Evolutionary conservation across 1,139 yeast species (phyloP), one percentile per base, ranked within the genome.

Genomic region (Debaryomyces psychrophilus): DNA sequence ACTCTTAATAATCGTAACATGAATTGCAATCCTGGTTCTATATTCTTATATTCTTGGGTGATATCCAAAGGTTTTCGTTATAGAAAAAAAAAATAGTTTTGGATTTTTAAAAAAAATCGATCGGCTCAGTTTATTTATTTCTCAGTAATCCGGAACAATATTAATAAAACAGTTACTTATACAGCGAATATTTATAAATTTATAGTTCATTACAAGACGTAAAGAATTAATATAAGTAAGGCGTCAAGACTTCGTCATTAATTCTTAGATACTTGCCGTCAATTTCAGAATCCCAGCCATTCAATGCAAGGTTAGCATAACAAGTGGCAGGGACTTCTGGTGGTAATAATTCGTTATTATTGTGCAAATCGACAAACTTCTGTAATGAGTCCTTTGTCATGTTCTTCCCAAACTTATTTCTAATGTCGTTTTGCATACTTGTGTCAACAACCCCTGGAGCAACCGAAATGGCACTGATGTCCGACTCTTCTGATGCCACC

Each of bases 401-500:
- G 31, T 69, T 67, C 8, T 60, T 54, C 1, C 82, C 81, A 57
- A 79, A 78, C 49, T 58, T 60, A 20, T 80, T 84, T 58, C 97
- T 79, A 47, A 92, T 90, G 48, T 81, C 84, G 9, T 58, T 61
- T 67, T 92, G 98, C 97, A 92, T 92, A 17, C 71, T 73, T 0
- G 98, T 90, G 61, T 87, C 90, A 2, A 92, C 97, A 1, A 89
- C 95, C 3, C 98, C 98, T 0, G 98, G 98, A 2, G 96, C 97
- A 20, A 92, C 76, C 0, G 96, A 74, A 8, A 89, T 68, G 3
- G 87, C 73, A 41, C 71, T 69, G 17, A 90, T 69, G 0, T 73
- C 78, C 2, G 72, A 66, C 60, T 87, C 92, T 56, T 89, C 96
- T 4, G 68, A 72, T 1, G 89, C 85, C 20, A 92, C 64, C 8